Conservation (phyloP, 257 asterid species). For the Datura wrightii region DNA sequence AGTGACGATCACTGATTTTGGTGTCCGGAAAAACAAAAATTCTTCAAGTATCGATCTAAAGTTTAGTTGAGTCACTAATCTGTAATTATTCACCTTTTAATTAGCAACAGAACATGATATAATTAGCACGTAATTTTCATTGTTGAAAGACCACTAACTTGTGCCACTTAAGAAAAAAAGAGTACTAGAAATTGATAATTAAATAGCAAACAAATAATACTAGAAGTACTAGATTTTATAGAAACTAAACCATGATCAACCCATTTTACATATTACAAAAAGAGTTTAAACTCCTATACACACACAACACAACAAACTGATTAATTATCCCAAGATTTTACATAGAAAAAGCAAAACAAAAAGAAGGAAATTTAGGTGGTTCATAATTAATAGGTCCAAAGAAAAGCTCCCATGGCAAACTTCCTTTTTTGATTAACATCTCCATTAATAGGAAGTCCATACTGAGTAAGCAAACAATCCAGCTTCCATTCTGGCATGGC, state of each 20-base stretch:
- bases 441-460: constrained; percentile 37
- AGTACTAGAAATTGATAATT: too few relatives aligned
- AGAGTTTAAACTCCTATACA: not conserved
- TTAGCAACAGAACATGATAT: not conserved
- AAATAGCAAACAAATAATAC: too few relatives aligned
- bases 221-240: too few relatives aligned
- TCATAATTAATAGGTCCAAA: constrained; percentile 29
- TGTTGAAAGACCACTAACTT: not conserved
- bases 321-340: not conserved
- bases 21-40: not conserved
- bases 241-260: not conserved
- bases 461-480: constrained; percentile 36
- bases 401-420: constrained; percentile 44
- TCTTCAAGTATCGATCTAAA: not conserved
- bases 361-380: not conserved
- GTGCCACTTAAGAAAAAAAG: not conserved
- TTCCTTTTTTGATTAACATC: constrained; percentile 39
- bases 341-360: not conserved
- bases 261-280: not conserved
- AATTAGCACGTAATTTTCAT: not conserved
- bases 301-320: not conserved
- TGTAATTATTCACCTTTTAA: not conserved
- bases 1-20: not conserved
- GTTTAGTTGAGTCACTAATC: constrained; percentile 3
- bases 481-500: constrained; percentile 41